Base-by-base conservation (phyloP, 495 filamentous ascomycete genomes). In the Xylaria scruposa region DNA sequence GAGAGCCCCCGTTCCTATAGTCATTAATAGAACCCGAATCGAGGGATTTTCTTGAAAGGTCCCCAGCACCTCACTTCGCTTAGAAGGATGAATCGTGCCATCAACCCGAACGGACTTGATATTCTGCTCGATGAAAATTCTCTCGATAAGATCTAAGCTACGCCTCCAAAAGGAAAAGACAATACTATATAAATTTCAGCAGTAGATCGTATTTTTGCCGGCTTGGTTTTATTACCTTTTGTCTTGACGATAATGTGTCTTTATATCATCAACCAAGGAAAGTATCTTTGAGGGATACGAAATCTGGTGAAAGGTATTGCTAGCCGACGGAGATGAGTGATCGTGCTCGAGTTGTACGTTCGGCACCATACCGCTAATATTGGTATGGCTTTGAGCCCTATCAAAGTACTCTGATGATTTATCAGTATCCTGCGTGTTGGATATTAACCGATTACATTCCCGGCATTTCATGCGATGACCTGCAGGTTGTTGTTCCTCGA, bases 161-260 rank as follows among this genome's bases (percentile, higher is more conserved):
- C 75, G 78, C n/a, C 74, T 84, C 84, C 84, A 86, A 58, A 73
- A 84, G n/a, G 84, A 84, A 64, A 86, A 86, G 4, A 86, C 77
- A 61, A 86, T 79, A 42, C 84, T 86, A 62, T 38, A 33, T 8
- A 13, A 36, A 51, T 19, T 70, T 53, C 68, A 65, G 26, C 2
- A 33, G 17, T 6, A 36, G 26, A n/a, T 65, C 6, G 7, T n/a
- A 26, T 33, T 36, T 1, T 31, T n/a, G 13, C 8, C 8, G 9
- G 62, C 44, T 51, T 4, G 9, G 24, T 36, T 9, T 21, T 19
- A 36, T 44, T 46, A 65, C 62, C 62, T 31, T 65, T 65, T 65
- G 21, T 65, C 62, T 19, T 49, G 62, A 24, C 1, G 5, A 17
- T 10, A 33, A 42, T 65, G 26, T 10, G 4, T 21, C 42, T 24